Conservation (phyloP, 352 stramenopile species). For the Globisporangium nagaii region DNA sequence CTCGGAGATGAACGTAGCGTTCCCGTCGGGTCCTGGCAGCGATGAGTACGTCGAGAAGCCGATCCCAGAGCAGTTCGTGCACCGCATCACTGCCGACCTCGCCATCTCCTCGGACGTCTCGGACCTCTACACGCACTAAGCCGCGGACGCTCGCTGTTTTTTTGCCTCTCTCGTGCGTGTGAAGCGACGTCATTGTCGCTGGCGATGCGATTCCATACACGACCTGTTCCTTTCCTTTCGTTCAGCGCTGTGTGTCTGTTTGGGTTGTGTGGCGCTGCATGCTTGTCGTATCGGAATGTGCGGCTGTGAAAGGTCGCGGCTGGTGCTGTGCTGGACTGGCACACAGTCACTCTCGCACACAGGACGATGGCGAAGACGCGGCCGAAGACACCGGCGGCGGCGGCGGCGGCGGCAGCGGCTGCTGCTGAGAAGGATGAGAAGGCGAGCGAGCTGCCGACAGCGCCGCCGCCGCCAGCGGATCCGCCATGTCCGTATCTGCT, state of each 20-base stretch:
- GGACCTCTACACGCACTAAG: slow-evolving; percentile 90
- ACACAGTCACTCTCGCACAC: no score
- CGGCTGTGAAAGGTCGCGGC: background rate
- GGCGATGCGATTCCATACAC: no score
- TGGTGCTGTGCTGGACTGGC: background rate
- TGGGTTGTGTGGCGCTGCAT: no score
- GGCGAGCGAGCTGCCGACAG: background rate
- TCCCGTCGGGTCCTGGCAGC: slow-evolving; percentile 74
- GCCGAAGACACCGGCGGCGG: background rate
- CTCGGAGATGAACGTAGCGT: slow-evolving; percentile 96
- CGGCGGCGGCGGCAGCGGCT: background rate
- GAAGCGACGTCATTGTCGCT: no score
- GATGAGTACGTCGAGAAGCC: slow-evolving; percentile 94
- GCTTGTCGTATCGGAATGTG: no score
- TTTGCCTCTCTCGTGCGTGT: background rate
- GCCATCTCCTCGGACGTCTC: slow-evolving; percentile 91
- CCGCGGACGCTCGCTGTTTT: background rate
- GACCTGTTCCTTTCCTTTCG: no score
- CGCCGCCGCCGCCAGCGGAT: background rate
- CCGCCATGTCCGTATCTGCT: slow-evolving; percentile 11
- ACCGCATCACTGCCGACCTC: slow-evolving; percentile 87
- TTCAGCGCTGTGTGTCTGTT: no score
- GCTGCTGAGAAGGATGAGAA: slow-evolving; percentile 3
- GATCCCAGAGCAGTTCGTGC: slow-evolving; percentile 97
- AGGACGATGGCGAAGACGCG: slow-evolving; percentile 8